These are phyloP conservation scores for Leccinum insolens DNA, from an alignment of 1,284 basidiomycete species.

Conservation along the genomic window DNA sequence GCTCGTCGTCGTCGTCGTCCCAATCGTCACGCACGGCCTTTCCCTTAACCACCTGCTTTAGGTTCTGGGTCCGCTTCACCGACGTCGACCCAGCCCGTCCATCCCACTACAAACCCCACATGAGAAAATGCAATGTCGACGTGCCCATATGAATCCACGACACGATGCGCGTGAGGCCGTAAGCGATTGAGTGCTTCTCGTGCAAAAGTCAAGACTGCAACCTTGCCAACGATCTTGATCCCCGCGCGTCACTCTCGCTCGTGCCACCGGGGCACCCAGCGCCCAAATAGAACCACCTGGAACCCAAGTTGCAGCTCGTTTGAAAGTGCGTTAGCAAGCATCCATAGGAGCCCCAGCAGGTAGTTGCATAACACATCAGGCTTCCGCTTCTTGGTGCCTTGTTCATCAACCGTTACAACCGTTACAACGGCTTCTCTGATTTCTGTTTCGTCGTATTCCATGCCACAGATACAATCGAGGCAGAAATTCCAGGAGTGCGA, in stretches of 20 bases:
- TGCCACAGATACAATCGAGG: not conserved
- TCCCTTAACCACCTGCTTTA: conserved; percentile 4
- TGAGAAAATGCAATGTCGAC: not conserved
- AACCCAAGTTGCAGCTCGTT: not conserved
- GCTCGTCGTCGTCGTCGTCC: conserved; percentile 36
- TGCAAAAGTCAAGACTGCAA: not conserved
- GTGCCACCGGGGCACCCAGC: not conserved
- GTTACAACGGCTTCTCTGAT: not conserved
- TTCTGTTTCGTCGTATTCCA: not conserved
- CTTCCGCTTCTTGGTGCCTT: not conserved
- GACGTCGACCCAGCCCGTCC: not conserved
- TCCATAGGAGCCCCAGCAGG: not conserved
- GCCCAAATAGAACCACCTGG: not conserved
- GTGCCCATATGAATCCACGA: not conserved
- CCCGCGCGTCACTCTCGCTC: not conserved
- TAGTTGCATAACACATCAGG: not conserved
- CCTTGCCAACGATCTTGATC: not conserved
- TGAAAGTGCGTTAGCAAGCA: not conserved
- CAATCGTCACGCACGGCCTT: conserved; percentile 44
- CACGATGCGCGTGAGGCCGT: no score
- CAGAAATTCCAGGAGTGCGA: not conserved
- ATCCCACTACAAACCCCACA: not conserved
- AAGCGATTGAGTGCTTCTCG: not conserved
- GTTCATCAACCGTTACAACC: not conserved
- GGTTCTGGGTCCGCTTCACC: conserved; percentile 1